phyloP scores from a whole-genome alignment of 148 eudicot genomes.

The Chenopodium berlandieri region DNA sequence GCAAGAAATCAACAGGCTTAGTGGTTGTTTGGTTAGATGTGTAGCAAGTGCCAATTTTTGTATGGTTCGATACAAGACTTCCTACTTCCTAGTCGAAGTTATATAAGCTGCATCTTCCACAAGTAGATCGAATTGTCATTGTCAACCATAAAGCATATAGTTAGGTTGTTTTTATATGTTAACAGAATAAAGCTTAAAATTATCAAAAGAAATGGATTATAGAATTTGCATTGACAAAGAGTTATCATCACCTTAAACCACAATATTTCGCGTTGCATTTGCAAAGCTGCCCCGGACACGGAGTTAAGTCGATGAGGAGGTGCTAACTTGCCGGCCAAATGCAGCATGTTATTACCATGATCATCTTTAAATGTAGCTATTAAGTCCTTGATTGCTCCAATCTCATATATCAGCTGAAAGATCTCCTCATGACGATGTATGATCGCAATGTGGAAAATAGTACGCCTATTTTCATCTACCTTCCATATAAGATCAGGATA shows the following conservation, averaged over 20 bases:
- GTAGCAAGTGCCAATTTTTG: too few species aligned
- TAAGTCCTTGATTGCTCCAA: conserved; percentile 40
- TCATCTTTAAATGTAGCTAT: conserved; percentile 32
- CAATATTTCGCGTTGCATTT: conserved; percentile 43
- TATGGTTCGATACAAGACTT: too few species aligned
- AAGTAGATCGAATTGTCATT: too few species aligned
- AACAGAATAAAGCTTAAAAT: too few species aligned
- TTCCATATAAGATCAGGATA: conserved; percentile 52
- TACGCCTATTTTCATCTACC: conserved; percentile 33
- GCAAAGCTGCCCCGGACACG: conserved; percentile 45
- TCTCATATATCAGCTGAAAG: conserved; percentile 43
- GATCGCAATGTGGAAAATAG: conserved; percentile 51
- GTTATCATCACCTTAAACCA: conserved; percentile 40
- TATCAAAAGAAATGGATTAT: neutral
- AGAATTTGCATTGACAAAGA: neutral
- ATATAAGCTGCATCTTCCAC: too few species aligned
- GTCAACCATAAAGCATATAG: too few species aligned
- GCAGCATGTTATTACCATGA: conserved; percentile 34
- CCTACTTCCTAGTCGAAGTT: too few species aligned
- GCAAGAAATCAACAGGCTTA: neutral
- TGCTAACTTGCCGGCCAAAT: conserved; percentile 38
- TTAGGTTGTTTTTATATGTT: too few species aligned
- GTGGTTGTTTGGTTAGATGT: too few species aligned
- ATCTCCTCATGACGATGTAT: conserved; percentile 37
- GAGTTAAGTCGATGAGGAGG: conserved; percentile 31